A percentile compares a stretch with the other conserved stretches of the same genome.
These are phyloP conservation scores for Metschnikowia arizonensis DNA, from an alignment of 805 yeast genomes.

Conservation along the genomic window DNA sequence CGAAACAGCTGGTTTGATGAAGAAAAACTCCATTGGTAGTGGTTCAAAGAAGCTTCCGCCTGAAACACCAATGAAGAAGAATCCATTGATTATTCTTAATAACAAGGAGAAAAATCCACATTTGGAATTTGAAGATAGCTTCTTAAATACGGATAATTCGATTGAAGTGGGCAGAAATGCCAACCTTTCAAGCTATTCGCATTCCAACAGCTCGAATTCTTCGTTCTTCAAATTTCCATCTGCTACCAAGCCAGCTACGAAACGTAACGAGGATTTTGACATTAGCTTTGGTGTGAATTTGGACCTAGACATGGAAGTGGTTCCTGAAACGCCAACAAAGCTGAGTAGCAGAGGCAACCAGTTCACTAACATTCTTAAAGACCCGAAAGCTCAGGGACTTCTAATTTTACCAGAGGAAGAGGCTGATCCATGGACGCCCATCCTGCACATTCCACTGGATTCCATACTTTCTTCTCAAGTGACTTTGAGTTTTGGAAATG, in stretches of 20 bases:
- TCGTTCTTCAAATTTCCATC: constrained; percentile 30
- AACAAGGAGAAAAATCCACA: constrained; percentile 15
- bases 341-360: constrained; percentile 15
- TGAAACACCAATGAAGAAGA: constrained; percentile 42
- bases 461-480: constrained; percentile 22
- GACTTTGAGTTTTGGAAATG: constrained; percentile 16
- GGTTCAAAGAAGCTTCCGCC: constrained; percentile 33
- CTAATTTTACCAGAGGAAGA: constrained; percentile 4
- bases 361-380: constrained; percentile 8
- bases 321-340: constrained; percentile 40
- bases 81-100: constrained; percentile 35
- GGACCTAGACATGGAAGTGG: constrained; percentile 13
- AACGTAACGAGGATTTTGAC: constrained; percentile 20
- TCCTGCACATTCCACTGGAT: constrained; percentile 18
- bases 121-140: constrained; percentile 14
- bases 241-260: constrained; percentile 15
- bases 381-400: constrained; percentile 1
- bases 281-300: constrained; percentile 18
- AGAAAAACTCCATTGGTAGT: constrained; percentile 34
- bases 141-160: constrained; percentile 19
- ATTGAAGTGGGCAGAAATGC: constrained; percentile 40
- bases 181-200: constrained; percentile 13
- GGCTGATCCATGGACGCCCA: constrained; percentile 19
- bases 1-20: constrained; percentile 67
- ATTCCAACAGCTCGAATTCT: constrained; percentile 30